Base-by-base conservation (phyloP, 176 grass and related monocot genomes). In the Aegilops umbellulata region DNA sequence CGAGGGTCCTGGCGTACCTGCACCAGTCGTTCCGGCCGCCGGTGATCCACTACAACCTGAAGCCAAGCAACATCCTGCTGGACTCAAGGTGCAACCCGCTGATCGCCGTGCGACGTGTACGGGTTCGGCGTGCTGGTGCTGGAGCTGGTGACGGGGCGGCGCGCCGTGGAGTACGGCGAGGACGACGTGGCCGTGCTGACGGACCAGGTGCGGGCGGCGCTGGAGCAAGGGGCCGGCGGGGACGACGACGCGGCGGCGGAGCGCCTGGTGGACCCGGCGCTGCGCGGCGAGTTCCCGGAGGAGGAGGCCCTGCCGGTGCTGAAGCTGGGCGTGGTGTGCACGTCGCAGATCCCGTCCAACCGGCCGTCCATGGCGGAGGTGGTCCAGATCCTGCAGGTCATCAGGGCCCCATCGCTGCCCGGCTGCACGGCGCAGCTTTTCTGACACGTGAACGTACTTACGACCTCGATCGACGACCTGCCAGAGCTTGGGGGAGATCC, bases 331-430 rank as follows among this genome's bases (percentile, higher is more conserved):
- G 83, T 98, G 86, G 97, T 98, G 53, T 98, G 97, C 89, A 92
- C 94, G 42, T 98, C 97, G 41, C 97, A 98, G 86, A 92, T 98
- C 60, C 97, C 97, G 2, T 98, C 94, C 0, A 98, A 95, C 65
- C 62, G 97, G 47, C 97, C 97, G 8, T 94, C 97, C 36, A 98
- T 98, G 94, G 88, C 84, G 2, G 97, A 98, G 82, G 94, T 98
- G 74, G 97, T 98, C 46, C 97, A 98, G 92, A 92, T 98, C 83
- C 90, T 98, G 87, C 92, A 95, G 90, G 94, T 98, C 83, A 98
- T 96, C 86, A 88, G 90, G 76, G 85, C 97, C 4, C 97, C 97
- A 65, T 61, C 95, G 64, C 36, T 13, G 58, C 51, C 78, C 5
- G 66, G 65, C 9, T 75, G 85, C 30, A 84, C 79, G 75, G 92